These are phyloP conservation scores for Globisporangium spiculum DNA, from an alignment of 352 stramenopile species.

Conservation along the genomic window DNA sequence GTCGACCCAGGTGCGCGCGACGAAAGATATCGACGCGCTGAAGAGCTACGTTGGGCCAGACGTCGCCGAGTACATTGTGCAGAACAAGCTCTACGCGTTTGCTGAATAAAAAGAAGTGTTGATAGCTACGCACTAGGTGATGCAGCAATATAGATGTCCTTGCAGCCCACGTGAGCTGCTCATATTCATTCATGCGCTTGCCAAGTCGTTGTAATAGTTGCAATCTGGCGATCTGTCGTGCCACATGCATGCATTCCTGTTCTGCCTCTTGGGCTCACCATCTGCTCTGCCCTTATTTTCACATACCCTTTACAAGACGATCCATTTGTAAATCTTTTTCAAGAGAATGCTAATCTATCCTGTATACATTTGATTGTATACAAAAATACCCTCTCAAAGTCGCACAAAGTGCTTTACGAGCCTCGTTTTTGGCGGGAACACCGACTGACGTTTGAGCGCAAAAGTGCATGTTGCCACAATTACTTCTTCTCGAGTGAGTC, in stretches of 20 bases:
- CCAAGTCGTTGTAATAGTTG: neutral
- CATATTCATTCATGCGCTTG: neutral
- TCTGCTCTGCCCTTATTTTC: neutral
- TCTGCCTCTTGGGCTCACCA: constrained; percentile 6
- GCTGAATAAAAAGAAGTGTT: constrained; percentile 12
- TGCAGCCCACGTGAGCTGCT: constrained; percentile 1
- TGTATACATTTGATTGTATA: neutral
- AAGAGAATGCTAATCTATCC: neutral
- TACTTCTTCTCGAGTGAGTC: neutral
- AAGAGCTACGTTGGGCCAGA: constrained; percentile 34
- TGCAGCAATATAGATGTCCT: neutral
- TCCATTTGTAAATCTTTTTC: neutral
- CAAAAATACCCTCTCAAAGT: neutral
- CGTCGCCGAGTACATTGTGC: constrained; percentile 79
- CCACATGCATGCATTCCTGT: neutral
- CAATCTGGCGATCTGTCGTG: neutral
- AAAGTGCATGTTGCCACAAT: constrained; percentile 3
- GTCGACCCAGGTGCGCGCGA: constrained; percentile 60
- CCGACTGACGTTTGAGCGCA: constrained; percentile 3
- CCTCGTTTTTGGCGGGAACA: constrained; percentile 12
- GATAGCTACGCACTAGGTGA: neutral
- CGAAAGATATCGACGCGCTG: constrained; percentile 35
- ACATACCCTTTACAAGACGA: neutral
- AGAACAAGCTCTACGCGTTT: constrained; percentile 77
- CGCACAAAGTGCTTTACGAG: neutral